phyloP scores from a whole-genome alignment of 495 filamentous ascomycete species.

The Collariella sp. region DNA sequence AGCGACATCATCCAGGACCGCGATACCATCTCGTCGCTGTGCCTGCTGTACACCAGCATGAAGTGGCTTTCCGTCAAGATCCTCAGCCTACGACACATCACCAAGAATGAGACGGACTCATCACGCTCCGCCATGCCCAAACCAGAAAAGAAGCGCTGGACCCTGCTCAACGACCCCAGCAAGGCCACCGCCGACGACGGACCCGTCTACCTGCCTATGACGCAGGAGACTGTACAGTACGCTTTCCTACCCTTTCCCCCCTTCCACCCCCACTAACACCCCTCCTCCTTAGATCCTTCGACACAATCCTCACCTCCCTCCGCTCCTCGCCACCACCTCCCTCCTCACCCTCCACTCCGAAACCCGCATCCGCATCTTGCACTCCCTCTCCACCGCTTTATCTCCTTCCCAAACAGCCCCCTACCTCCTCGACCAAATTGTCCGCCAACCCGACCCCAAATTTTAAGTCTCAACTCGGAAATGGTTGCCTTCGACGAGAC shows the following conservation, averaged over 20 bases:
- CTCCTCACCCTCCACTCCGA: slow-evolving; percentile 82
- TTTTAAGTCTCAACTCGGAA: slow-evolving; percentile 69
- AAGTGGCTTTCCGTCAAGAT: slow-evolving; percentile 89
- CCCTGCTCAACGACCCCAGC: slow-evolving; percentile 55
- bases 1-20: slow-evolving; percentile 83
- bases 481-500: slow-evolving; percentile 80
- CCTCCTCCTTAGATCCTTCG: slow-evolving; percentile 55
- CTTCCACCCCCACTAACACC: slow-evolving; percentile 15
- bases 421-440: slow-evolving; percentile 64
- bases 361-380: slow-evolving; percentile 71
- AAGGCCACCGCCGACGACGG: slow-evolving; percentile 39
- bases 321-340: slow-evolving; percentile 62
- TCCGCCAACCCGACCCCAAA: slow-evolving; percentile 71
- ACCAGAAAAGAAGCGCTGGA: slow-evolving; percentile 65
- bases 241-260: slow-evolving; percentile 14
- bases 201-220: slow-evolving; percentile 82
- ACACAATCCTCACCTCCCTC: slow-evolving; percentile 72
- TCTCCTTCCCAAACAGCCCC: slow-evolving; percentile 47
- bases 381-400: slow-evolving; percentile 49
- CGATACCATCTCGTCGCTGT: slow-evolving; percentile 73
- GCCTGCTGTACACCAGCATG: slow-evolving; percentile 91
- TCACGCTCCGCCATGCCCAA: slow-evolving; percentile 39
- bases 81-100: slow-evolving; percentile 64
- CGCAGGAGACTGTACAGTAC: slow-evolving; percentile 68
- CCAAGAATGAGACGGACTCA: slow-evolving; percentile 45